Base-by-base conservation (phyloP, 2,329 filamentous ascomycete genomes). In the Ophiostoma novo-ulmi region DNA sequence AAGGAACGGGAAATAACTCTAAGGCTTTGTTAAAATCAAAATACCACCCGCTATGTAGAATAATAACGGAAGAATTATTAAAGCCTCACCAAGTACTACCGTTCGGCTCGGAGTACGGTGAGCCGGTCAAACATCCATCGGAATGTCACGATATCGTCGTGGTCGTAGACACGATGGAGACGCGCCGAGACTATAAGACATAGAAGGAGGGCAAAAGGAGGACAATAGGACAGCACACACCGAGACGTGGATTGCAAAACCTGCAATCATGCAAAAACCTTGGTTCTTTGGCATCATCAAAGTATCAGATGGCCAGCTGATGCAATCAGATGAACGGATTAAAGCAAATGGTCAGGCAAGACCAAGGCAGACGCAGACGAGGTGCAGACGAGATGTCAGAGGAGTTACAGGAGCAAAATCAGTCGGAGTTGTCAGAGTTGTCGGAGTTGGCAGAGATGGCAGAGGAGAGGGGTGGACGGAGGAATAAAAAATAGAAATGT, bases 161-260 rank as follows among this genome's bases (percentile, higher is more conserved):
- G 13, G 52, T 58, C 22, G 52, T 26, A 58, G 52, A 58, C 52
- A 63, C 58, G 26, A 63, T 63, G 58, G 58, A 63, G 58, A 63
- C 58, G 26, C 58, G 11, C 26, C 58, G 58, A 63, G 58, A 26
- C 14, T 13, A 35, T 26, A 63, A 26, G 17, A n/a, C 44, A 48
- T 3, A 8, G n/a, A 20, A 48, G 6, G 44, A 5, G 14, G 17
- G n/a, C 5, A 20, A 48, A 48, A 48, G n/a, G 44, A 20, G n/a
- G 44, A 20, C 17, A 7, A 48, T 20, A 48, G 44, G 44, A 48
- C 17, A 48, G 17, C 44, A 48, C 26, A 63, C 58, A 63, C 58
- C 58, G 58, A 63, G 26, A 35, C 58, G 26, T 35, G 26, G 58
- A 10, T 22, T 22, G 52, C n/a, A 58, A 48, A 48, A 48, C 44